Percentiles rank a stretch among this genome's conserved stretches.
phyloP scores from a whole-genome alignment of 2,329 filamentous ascomycete genomes.

The Iodosphaeria phyllophila region DNA sequence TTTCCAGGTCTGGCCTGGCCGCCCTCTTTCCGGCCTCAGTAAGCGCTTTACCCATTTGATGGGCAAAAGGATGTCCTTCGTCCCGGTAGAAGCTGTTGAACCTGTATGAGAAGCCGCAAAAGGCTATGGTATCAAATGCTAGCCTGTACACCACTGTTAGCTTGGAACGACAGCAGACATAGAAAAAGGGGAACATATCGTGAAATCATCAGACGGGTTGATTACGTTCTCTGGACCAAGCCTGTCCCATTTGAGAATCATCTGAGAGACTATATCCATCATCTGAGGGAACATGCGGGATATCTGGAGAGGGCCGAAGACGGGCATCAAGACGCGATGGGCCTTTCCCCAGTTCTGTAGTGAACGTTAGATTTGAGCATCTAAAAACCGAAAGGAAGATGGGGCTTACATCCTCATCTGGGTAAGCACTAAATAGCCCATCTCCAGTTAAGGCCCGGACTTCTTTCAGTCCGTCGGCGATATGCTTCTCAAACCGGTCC shows the following conservation, averaged over 20 bases:
- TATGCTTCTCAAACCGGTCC: slow-evolving; percentile 41
- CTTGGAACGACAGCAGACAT: too few species aligned
- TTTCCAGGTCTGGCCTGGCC: slow-evolving; percentile 24
- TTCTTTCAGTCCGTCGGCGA: slow-evolving; percentile 24
- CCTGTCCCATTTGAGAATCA: slow-evolving; percentile 50
- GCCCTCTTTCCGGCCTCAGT: slow-evolving; percentile 31
- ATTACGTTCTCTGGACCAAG: slow-evolving; percentile 26
- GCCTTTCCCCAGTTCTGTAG: slow-evolving; percentile 52
- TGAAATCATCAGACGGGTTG: slow-evolving; percentile 40
- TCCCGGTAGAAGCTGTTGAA: slow-evolving; percentile 55
- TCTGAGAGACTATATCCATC: slow-evolving; percentile 47
- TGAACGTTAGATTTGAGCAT: too few species aligned
- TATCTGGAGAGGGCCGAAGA: slow-evolving; percentile 51
- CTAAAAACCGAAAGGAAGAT: too few species aligned
- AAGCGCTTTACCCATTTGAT: slow-evolving; percentile 47
- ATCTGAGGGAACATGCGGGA: slow-evolving; percentile 50
- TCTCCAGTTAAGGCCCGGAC: slow-evolving; percentile 24
- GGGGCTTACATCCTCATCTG: too few species aligned
- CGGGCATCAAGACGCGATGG: slow-evolving; percentile 45
- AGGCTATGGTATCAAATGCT: slow-evolving; percentile 51
- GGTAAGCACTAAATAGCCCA: slow-evolving; percentile 42
- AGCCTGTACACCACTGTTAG: too few species aligned
- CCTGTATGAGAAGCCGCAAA: slow-evolving; percentile 36
- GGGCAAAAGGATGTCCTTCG: slow-evolving; percentile 49
- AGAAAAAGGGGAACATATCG: too few species aligned